Evolutionary conservation across 176 grass and related monocot genomes (phyloP), one percentile per base, ranked within the genome.

Genomic region (Typha latifolia): DNA sequence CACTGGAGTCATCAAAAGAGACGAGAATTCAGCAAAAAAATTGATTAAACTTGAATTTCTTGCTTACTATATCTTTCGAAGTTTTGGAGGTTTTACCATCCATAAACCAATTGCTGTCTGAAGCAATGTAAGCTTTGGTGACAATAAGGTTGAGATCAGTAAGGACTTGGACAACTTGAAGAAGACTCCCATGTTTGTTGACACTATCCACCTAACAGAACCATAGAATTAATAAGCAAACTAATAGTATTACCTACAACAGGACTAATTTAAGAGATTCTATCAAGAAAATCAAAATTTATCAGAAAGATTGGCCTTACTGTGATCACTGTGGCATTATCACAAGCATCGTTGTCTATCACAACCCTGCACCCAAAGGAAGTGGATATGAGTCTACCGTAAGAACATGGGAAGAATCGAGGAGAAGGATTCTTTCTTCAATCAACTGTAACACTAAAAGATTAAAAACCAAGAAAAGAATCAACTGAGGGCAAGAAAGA

Each of bases 101-200:
- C 84, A 86, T 82, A 63, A 86, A 86, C 84, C 79, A 86, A 22
- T 66, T 69, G 57, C 84, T 71, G 18, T 86, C 84, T 0, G 84
- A 86, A 20, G 79, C 82, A 62, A 82, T 86, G 65, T 86, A 82
- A 0, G 75, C 84, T 72, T 82, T 86, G 22, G 66, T 82, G 71
- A 86, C 56, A 61, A 82, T 18, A 12, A 86, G 79, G 65, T 82
- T 51, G 13, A 86, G 75, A 68, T 86, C 84, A 20, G 77, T 80
- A 6, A 86, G 66, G 18, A 82, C 84, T 20, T 79, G 79, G 19
- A 86, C 75, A 14, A 80, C 75, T 71, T 86, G 66, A 27, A 86
- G 55, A 11, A 86, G 73, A 24, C 67, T 86, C 24, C 79, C 75
- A 15, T 86, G 62, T 15, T 74, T 82, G 48, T 86, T 86, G 29